A percentile compares a stretch with the other conserved stretches of the same genome.
Conservation (phyloP, 768 basidiomycete species). For the Termitomyces sp. region DNA sequence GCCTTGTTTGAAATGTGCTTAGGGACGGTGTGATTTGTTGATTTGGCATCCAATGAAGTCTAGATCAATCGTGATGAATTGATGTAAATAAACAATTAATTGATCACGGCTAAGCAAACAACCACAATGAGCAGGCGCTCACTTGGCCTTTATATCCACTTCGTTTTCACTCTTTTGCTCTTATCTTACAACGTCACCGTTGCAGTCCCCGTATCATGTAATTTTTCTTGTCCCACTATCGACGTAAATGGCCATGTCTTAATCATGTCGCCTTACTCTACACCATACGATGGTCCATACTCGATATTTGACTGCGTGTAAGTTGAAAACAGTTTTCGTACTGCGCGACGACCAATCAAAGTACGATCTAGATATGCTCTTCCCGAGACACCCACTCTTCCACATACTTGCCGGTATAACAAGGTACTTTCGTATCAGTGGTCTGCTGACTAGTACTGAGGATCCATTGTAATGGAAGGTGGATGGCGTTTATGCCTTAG, state of each 20-base stretch:
- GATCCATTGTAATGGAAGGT: neutral
- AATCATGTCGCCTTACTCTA: constrained; percentile 8
- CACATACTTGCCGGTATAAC: constrained; percentile 15
- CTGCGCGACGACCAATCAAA: neutral
- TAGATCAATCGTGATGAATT: neutral
- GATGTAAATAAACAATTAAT: neutral
- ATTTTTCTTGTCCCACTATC: constrained; percentile 12
- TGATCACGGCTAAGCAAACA: neutral
- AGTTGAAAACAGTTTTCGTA: neutral
- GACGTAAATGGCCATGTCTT: constrained; percentile 10
- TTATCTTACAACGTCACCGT: neutral
- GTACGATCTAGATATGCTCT: constrained; percentile 8
- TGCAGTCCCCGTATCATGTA: constrained; percentile 10
- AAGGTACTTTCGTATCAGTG: constrained; percentile 8
- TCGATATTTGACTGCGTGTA: constrained; percentile 20
- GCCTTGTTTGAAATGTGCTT: no score
- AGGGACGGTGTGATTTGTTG: no score
- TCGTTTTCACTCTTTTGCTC: neutral
- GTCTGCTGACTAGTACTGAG: neutral
- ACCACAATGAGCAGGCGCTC: constrained; percentile 1
- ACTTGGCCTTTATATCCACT: neutral
- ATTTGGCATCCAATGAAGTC: no score
- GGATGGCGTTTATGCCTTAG: constrained; percentile 8
- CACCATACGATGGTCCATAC: constrained; percentile 13
- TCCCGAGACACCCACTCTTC: constrained; percentile 3